Conservation (phyloP, 31 red algal genomes). For the Bonnemaisonia californica region DNA sequence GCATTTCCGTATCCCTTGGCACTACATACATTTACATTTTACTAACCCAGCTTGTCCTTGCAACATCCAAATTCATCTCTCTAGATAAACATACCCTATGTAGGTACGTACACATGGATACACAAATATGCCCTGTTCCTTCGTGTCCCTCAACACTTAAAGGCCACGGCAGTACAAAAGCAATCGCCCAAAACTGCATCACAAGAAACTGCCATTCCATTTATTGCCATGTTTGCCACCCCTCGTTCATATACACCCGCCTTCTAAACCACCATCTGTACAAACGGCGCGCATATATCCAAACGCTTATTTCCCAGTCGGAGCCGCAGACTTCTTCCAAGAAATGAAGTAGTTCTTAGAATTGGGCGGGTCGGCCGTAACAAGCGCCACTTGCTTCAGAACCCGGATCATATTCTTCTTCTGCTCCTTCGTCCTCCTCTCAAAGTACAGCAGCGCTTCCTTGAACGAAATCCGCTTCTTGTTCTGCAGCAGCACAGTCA, state of each 20-base stretch:
- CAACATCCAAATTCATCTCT: too few species aligned
- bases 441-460: slow-evolving; percentile 38
- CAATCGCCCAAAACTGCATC: too few species aligned
- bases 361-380: slow-evolving; percentile 33
- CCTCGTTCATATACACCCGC: neutral
- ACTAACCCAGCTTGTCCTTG: too few species aligned
- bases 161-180: too few species aligned
- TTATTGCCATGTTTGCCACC: too few species aligned
- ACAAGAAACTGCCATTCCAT: too few species aligned
- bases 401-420: slow-evolving; percentile 31
- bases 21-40: too few species aligned
- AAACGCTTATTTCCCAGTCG: neutral
- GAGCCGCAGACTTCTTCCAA: slow-evolving; percentile 9
- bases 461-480: slow-evolving; percentile 29
- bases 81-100: too few species aligned
- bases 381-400: slow-evolving; percentile 28
- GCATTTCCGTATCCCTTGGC: too few species aligned
- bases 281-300: neutral
- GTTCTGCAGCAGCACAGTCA: slow-evolving; percentile 24
- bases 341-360: slow-evolving; percentile 23
- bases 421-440: slow-evolving; percentile 15
- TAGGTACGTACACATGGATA: too few species aligned
- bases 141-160: too few species aligned
- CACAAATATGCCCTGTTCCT: too few species aligned
- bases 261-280: neutral